Evolutionary conservation across 768 basidiomycete genomes (phyloP).

Genomic region (Mycena alexandri): DNA sequence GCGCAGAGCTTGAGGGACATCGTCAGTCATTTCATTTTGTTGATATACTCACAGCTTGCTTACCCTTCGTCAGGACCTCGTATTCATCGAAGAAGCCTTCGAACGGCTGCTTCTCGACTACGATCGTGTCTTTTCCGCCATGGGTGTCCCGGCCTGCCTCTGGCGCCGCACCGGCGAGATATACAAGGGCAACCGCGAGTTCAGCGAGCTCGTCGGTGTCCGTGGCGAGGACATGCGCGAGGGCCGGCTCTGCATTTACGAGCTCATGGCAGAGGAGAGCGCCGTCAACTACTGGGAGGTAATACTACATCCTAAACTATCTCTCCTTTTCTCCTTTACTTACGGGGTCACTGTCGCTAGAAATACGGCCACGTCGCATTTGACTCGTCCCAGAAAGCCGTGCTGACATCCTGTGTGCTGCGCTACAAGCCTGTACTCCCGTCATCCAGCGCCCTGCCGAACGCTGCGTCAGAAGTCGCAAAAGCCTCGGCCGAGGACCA

Average conservation of each 20-base stretch:
- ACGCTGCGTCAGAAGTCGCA: constrained; percentile 36
- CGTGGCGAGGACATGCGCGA: constrained; percentile 92
- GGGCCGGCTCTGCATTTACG: constrained; percentile 95
- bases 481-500: constrained; percentile 22
- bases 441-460: constrained; percentile 47
- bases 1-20: constrained; percentile 89
- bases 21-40: constrained; percentile 52
- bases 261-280: constrained; percentile 97
- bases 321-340: constrained; percentile 18
- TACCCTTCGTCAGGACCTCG: constrained; percentile 73
- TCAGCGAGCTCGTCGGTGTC: constrained; percentile 90
- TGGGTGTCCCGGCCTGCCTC: constrained; percentile 97
- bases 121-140: constrained; percentile 93
- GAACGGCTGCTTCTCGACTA: constrained; percentile 96
- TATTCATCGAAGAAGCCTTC: constrained; percentile 98
- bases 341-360: constrained; percentile 50
- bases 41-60: constrained; percentile 12
- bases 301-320: constrained; percentile 10
- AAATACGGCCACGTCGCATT: constrained; percentile 97
- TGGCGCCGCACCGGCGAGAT: constrained; percentile 99
- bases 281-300: constrained; percentile 99
- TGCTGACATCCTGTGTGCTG: constrained; percentile 91
- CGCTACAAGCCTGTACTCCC: constrained; percentile 80
- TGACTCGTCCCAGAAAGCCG: constrained; percentile 92
- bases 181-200: constrained; percentile 97